Base-by-base conservation (phyloP, 768 basidiomycete genomes). In the Tephrocybe sp. region DNA sequence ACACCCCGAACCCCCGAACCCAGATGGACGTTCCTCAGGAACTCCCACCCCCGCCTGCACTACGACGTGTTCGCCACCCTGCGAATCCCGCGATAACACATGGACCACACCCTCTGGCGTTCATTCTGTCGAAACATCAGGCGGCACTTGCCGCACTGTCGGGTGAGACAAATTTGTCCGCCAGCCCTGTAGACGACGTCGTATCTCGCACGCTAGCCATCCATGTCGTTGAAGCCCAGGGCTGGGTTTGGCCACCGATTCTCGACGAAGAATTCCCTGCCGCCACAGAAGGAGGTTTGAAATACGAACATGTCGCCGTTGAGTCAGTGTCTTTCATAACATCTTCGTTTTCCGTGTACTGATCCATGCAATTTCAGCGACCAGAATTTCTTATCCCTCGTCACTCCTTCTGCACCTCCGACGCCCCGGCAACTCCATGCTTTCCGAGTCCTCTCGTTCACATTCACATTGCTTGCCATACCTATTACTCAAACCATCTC, bases 391-490 rank as follows among this genome's bases (percentile, higher is more conserved):
- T 73, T 90, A 20, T 73, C 73, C 23, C 74, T 89, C 23, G 54
- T 58, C 3, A 73, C 75, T 12, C 70, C 77, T 18, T 65, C 67
- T 33, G 74, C 66, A 26, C 64, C 61, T 40, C 85, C 87, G 2
- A 84, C 81, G 25, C 67, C 78, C n/a, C 61, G 73, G 36, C 88
- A 90, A 62, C 57, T 69, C 11, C 86, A 87, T 61, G 85, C 87
- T 3, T 69, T 90, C 38, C 74, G 79, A 49, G 77, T 88, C 14
- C 74, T 90, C 4, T 76, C 81, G 30, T 72, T 74, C 57, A 85
- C 85, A 28, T 84, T 77, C 66, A 72, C 73, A 30, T 70, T 80
- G 32, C 65, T 80, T 43, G 65, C 71, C 15, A 64, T 74, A 58
- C 63, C 69, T 55, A 57, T 57, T 38, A 55, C 48, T 56, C 63